Evolutionary conservation across 805 yeast genomes (phyloP), one percentile per base, ranked within the genome.

Genomic region (Blastobotrys americana): DNA sequence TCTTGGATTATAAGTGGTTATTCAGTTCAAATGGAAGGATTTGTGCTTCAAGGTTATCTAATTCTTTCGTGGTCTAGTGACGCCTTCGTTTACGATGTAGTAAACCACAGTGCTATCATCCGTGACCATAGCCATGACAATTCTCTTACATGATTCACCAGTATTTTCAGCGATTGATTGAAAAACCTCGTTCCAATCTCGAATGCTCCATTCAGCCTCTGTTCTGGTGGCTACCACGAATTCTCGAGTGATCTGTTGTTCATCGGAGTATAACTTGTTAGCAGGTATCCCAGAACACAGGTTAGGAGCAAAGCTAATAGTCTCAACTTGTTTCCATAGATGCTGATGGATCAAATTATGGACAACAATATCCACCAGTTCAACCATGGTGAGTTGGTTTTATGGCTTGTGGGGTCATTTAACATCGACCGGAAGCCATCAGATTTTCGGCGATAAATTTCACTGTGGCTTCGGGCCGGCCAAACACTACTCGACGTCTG

Each of bases 31-130:
- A 13, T 16, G 39, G 15, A 36, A 8, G 17, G 18, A 18, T 10
- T 5, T 36, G 18, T 13, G n/a, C 20, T 4, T 35, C 9, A 5
- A 23, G n/a, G 22, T n/a, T 42, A n/a, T 8, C 41, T 47, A 66
- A 45, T 68, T 67, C 45, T 62, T 65, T 21, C 69, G 50, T 4
- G 72, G 72, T 44, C 55, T 59, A 23, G 60, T 61, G 23, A 68
- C 52, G 3, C 70, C 71, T 21, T 58, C 52, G 44, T 67, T 60
- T 20, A 68, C 63, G 34, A 69, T 53, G 44, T 68, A 68, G 49
- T 66, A 68, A 3, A 72, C 74, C 42, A 69, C 63, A 2, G 73
- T 68, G 2, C 69, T 63, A 45, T 68, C 72, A 27, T 60, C 55
- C 5, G 70, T 61, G n/a, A 64, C 59, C 63, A 68, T 57, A 3